Base-by-base conservation (phyloP, 75 land plant species). In the Sequoiadendron giganteum region DNA sequence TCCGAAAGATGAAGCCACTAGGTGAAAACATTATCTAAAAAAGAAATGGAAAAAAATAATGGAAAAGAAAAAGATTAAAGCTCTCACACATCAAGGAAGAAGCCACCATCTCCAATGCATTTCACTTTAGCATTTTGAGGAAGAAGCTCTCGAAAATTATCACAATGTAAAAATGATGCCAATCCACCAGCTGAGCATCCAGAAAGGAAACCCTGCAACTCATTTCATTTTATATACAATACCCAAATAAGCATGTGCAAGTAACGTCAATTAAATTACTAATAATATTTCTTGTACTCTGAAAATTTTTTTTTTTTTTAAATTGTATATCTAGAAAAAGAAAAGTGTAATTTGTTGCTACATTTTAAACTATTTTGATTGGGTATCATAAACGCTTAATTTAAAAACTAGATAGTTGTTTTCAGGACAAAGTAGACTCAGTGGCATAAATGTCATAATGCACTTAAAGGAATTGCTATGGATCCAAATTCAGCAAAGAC, bases 171-270 rank as follows among this genome's bases (percentile, higher is more conserved):
- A 45, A 94, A 92, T 72, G 98, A 91, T 49, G 99, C 96, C 79
- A 97, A 86, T 2, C 96, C 99, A 58, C 99, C 99, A 89, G 99
- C 99, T 82, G 99, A 97, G 88, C 99, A 97, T 84, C 99, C 99
- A 79, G 95, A 90, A 85, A 97, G 95, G 88, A 97, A 91, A 78
- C 93, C 99, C 99, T 97, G 91, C 49, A 78, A 61, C 65, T 40
- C 8, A 58, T 79, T 40, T 40, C 70, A 65, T 65, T 65, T 65
- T 65, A 65, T 65, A 25, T 65, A 19, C 70, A 65, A 65, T 25
- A 14, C 39, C 77, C 38, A 75, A 75, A 75, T 13, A 75, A 75
- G 39, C 38, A 75, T 75, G n/a, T 72, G 76, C 3, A 13, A 14
- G 15, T 52, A 52, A 75, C 38, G 34, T 30, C 38, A 75, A 75